Conservation (phyloP, 2,329 filamentous ascomycete species). For the Myriosclerotinia scirpicola region DNA sequence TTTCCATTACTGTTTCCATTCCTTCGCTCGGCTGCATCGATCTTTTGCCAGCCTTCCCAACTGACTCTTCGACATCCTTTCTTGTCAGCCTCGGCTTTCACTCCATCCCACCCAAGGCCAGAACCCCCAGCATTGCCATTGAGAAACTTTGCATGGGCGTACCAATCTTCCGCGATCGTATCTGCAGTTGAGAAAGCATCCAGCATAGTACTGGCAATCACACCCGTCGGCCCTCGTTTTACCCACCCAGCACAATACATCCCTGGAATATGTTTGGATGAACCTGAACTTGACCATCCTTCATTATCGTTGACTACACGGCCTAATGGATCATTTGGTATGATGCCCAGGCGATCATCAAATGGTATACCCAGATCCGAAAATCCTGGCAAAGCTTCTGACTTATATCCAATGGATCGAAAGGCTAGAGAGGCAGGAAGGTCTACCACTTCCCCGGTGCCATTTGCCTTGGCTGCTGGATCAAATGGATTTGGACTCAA, state of each 20-base stretch:
- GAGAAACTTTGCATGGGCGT: conserved; percentile 48
- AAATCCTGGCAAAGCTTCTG: conserved; percentile 73
- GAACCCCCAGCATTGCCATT: conserved; percentile 45
- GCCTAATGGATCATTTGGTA: conserved; percentile 79
- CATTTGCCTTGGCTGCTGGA: conserved; percentile 49
- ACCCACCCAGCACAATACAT: conserved; percentile 97
- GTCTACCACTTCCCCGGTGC: conserved; percentile 51
- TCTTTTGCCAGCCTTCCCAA: conserved; percentile 85
- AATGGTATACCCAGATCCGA: conserved; percentile 74
- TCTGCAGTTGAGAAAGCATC: conserved; percentile 91
- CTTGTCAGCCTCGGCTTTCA: conserved; percentile 59
- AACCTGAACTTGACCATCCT: conserved; percentile 24
- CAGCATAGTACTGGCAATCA: conserved; percentile 94
- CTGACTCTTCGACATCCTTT: conserved; percentile 62
- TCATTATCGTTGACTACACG: conserved; percentile 54
- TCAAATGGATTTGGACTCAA: conserved; percentile 57
- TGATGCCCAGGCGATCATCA: conserved; percentile 68
- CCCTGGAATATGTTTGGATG: conserved; percentile 54
- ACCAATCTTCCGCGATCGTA: conserved; percentile 78
- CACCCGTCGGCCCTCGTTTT: conserved; percentile 88
- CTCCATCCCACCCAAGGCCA: conserved; percentile 72
- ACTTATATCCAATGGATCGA: conserved; percentile 93
- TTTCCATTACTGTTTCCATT: conserved; percentile 70
- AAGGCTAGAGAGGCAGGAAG: conserved; percentile 75
- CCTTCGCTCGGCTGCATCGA: conserved; percentile 74